Percentiles rank a stretch among this genome's conserved stretches.
These are phyloP conservation scores for Cutaneotrichosporon sp. DNA, from an alignment of 1,284 basidiomycete species.

Conservation along the genomic window DNA sequence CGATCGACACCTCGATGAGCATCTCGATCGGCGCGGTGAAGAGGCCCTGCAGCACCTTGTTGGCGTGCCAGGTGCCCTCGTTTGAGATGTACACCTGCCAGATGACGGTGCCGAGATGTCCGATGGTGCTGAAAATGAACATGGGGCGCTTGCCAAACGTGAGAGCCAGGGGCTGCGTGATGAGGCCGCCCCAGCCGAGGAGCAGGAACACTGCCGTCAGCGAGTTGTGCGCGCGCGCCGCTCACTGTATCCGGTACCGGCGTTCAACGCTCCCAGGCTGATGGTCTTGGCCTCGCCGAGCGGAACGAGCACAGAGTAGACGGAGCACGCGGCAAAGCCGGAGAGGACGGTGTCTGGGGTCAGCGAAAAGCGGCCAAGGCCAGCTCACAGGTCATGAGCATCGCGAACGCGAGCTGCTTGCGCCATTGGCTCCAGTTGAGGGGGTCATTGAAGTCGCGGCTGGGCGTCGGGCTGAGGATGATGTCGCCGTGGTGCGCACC, in stretches of 20 bases:
- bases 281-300: slow-evolving; percentile 25
- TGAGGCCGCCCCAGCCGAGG: slow-evolving; percentile 33
- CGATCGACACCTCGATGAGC: slow-evolving; percentile 25
- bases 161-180: slow-evolving; percentile 31
- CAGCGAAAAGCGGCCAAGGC: too few relatives aligned
- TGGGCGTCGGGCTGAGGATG: slow-evolving; percentile 26
- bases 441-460: slow-evolving; percentile 30
- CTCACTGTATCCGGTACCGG: slow-evolving; percentile 31
- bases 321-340: slow-evolving; percentile 20
- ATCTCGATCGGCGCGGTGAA: slow-evolving; percentile 29
- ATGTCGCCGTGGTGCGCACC: slow-evolving; percentile 19
- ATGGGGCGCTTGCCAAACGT: slow-evolving; percentile 31
- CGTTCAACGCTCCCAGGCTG: slow-evolving; percentile 25
- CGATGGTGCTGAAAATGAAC: slow-evolving; percentile 23
- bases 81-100: slow-evolving; percentile 26
- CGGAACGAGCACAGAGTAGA: slow-evolving; percentile 32
- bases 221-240: background rate
- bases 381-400: slow-evolving; percentile 27
- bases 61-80: slow-evolving; percentile 24
- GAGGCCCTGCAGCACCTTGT: slow-evolving; percentile 29
- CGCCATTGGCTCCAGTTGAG: slow-evolving; percentile 26
- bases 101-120: slow-evolving; percentile 19
- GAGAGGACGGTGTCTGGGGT: slow-evolving; percentile 17
- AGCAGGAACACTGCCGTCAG: slow-evolving; percentile 26
- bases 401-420: slow-evolving; percentile 24